These are phyloP conservation scores for Citrus hindsii DNA, from an alignment of 345 rosid species.

Conservation along the genomic window DNA sequence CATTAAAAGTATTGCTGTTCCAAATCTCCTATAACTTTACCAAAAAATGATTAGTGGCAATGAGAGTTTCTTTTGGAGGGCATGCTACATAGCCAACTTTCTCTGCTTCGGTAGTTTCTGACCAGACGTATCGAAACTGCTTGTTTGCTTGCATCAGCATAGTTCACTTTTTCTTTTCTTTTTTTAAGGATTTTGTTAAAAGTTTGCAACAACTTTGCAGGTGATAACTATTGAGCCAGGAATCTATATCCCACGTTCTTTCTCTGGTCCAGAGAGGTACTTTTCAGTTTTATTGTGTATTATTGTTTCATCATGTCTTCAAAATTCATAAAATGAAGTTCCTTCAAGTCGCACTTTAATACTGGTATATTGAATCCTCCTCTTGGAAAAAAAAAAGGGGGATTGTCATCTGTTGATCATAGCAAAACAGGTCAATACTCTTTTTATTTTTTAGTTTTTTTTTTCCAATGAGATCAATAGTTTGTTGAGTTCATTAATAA, in stretches of 20 bases:
- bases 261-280: slow-evolving; percentile 69
- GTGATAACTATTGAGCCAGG: slow-evolving; percentile 97
- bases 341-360: background rate
- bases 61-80: background rate
- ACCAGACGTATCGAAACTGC: background rate
- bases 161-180: background rate
- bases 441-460: too few relatives aligned
- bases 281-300: background rate
- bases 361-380: background rate
- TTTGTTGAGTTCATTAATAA: background rate
- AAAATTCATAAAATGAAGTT: background rate
- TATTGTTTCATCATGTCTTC: background rate
- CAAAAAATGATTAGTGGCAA: background rate
- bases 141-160: slow-evolving; percentile 4
- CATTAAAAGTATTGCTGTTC: background rate
- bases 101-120: background rate
- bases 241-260: slow-evolving; percentile 69
- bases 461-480: too few relatives aligned
- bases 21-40: background rate
- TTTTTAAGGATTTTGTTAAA: background rate
- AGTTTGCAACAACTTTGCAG: slow-evolving; percentile 38
- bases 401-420: background rate
- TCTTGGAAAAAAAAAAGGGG: background rate
- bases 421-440: background rate
- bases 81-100: background rate